These are phyloP conservation scores for Rosa lucieae DNA, from an alignment of 306 rosid species.

Conservation along the genomic window DNA sequence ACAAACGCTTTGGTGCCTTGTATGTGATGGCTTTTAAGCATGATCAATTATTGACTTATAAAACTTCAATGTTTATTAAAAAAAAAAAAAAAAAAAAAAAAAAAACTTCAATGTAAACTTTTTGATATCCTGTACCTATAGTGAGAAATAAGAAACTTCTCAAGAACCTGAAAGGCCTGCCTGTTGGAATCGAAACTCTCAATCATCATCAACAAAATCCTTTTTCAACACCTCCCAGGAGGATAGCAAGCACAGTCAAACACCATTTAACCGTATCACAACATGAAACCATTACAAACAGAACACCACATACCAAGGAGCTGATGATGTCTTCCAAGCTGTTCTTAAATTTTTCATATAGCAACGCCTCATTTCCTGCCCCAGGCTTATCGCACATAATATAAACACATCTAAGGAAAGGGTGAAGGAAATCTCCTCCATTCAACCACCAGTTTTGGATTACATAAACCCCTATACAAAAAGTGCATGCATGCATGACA, in stretches of 20 bases:
- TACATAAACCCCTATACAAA: neutral
- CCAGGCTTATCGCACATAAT: neutral
- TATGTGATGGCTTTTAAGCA: neutral
- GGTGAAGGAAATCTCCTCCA: neutral
- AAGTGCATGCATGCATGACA: neutral
- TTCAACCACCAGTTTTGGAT: neutral
- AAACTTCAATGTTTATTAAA: too few relatives aligned
- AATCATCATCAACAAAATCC: neutral
- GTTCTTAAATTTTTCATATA: neutral
- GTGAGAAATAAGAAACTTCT: neutral
- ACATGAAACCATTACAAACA: neutral
- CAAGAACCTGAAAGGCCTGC: neutral
- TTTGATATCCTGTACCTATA: neutral
- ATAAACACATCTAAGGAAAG: constrained; percentile 1
- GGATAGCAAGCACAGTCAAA: neutral
- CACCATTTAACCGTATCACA: neutral
- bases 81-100: too few relatives aligned
- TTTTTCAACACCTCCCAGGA: neutral
- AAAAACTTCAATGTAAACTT: neutral
- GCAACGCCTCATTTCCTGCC: neutral
- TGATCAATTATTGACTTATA: neutral
- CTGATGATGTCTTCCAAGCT: neutral
- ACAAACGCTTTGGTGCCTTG: neutral
- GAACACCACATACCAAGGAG: constrained; percentile 6
- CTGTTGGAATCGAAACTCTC: neutral